Conservation (phyloP, 805 yeast genomes). For the Myxozyma geophila region DNA sequence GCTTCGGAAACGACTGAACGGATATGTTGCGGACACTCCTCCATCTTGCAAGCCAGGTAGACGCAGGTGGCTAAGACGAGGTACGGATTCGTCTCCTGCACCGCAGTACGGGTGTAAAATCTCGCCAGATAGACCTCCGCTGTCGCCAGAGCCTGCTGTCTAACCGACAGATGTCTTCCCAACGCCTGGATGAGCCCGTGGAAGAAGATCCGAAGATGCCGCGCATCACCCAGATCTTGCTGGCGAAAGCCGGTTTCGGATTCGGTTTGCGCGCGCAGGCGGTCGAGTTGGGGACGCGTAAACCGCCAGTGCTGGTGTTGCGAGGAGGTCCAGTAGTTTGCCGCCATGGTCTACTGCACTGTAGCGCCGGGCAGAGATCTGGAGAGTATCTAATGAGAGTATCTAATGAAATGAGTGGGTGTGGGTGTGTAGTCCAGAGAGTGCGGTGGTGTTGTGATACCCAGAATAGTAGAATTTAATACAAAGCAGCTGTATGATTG, state of each 20-base stretch:
- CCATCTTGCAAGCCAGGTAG: slow-evolving; percentile 90
- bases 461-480: background rate
- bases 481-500: too few relatives aligned
- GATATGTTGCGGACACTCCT: slow-evolving; percentile 94
- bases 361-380: too few relatives aligned
- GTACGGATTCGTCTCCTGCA: slow-evolving; percentile 82
- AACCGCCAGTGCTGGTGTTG: slow-evolving; percentile 80
- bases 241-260: slow-evolving; percentile 47
- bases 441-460: background rate
- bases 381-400: too few relatives aligned
- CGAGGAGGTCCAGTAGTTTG: slow-evolving; percentile 45
- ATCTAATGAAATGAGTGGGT: background rate
- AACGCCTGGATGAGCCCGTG: slow-evolving; percentile 74
- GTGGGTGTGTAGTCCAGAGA: background rate
- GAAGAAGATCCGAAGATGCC: slow-evolving; percentile 73
- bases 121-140: slow-evolving; percentile 86
- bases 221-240: slow-evolving; percentile 49
- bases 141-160: slow-evolving; percentile 86
- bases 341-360: slow-evolving; percentile 30
- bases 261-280: slow-evolving; percentile 49
- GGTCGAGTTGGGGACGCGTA: slow-evolving; percentile 61
- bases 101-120: slow-evolving; percentile 70
- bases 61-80: slow-evolving; percentile 80
- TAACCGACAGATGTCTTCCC: slow-evolving; percentile 74
- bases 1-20: slow-evolving; percentile 83